These are phyloP conservation scores for Shiraia bambusicola DNA, from an alignment of 2,329 filamentous ascomycete genomes.

Conservation along the genomic window DNA sequence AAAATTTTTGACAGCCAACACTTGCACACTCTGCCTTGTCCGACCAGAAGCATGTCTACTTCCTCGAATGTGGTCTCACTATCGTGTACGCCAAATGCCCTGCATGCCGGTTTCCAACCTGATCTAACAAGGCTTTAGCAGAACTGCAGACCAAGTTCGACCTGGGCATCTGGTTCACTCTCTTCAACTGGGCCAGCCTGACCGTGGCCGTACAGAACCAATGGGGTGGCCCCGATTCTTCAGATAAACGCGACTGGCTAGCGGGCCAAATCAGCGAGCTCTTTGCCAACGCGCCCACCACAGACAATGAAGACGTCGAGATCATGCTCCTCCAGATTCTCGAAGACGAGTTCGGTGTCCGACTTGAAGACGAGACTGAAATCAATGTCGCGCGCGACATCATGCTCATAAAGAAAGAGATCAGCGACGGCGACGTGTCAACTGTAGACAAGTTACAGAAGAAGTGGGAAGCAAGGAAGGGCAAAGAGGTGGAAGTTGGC, in stretches of 20 bases:
- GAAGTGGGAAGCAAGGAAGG: constrained; percentile 63
- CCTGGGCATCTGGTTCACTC: constrained; percentile 77
- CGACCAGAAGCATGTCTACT: constrained; percentile 3
- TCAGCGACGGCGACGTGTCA: constrained; percentile 65
- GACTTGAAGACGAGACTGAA: constrained; percentile 85
- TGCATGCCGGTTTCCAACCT: too few species aligned
- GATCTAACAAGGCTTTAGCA: constrained; percentile 19
- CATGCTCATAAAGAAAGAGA: constrained; percentile 65
- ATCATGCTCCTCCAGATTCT: constrained; percentile 84
- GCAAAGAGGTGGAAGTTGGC: constrained; percentile 55
- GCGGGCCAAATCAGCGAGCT: constrained; percentile 83
- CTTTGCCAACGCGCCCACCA: constrained; percentile 60
- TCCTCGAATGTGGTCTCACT: background rate
- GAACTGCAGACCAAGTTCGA: constrained; percentile 59
- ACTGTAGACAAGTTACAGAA: constrained; percentile 64
- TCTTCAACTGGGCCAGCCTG: constrained; percentile 87
- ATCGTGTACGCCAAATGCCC: background rate
- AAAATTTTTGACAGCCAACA: too few species aligned
- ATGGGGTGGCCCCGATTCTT: constrained; percentile 82
- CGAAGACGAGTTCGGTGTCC: constrained; percentile 92
- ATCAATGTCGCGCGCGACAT: constrained; percentile 73
- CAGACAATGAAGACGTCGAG: constrained; percentile 79
- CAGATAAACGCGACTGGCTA: constrained; percentile 95
- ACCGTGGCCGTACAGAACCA: constrained; percentile 81
- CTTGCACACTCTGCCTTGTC: too few species aligned